A percentile compares a stretch with the other conserved stretches of the same genome.
phyloP scores from a whole-genome alignment of 768 basidiomycete genomes.

The Lactifluus volemus region DNA sequence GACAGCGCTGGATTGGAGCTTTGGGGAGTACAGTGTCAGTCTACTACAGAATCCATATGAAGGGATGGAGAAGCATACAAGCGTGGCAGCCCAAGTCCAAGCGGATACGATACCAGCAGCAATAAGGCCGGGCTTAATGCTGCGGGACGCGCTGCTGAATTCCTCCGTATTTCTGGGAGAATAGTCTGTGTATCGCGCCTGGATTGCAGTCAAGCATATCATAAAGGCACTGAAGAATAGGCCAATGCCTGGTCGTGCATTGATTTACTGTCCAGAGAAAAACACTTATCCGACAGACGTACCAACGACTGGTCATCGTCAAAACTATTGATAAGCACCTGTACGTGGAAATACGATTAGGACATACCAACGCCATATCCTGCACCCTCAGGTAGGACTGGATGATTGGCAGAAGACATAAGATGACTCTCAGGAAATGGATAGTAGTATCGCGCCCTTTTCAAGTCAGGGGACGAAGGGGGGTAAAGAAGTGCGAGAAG shows the following conservation, averaged over 20 bases:
- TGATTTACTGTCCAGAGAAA: neutral
- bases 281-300: conserved; percentile 7
- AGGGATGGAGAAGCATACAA: conserved; percentile 32
- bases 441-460: neutral
- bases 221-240: conserved; percentile 82
- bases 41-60: neutral
- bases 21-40: conserved; percentile 9
- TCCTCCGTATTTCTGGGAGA: conserved; percentile 76
- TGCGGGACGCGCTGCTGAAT: conserved; percentile 73
- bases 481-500: neutral
- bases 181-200: conserved; percentile 76
- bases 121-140: conserved; percentile 86
- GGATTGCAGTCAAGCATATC: conserved; percentile 68
- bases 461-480: neutral
- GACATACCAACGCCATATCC: conserved; percentile 71
- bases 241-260: conserved; percentile 56
- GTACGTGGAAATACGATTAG: neutral
- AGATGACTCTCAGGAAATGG: too few relatives aligned
- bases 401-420: conserved; percentile 24
- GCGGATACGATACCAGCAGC: conserved; percentile 89
- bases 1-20: conserved; percentile 75
- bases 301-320: conserved; percentile 41
- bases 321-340: conserved; percentile 1
- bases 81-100: conserved; percentile 85
- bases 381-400: conserved; percentile 66